Percentiles rank a stretch among this genome's conserved stretches.
Evolutionary conservation across 192 early-diverging fungal species (phyloP).

Genomic region (Gryganskiella cystojenkinii): DNA sequence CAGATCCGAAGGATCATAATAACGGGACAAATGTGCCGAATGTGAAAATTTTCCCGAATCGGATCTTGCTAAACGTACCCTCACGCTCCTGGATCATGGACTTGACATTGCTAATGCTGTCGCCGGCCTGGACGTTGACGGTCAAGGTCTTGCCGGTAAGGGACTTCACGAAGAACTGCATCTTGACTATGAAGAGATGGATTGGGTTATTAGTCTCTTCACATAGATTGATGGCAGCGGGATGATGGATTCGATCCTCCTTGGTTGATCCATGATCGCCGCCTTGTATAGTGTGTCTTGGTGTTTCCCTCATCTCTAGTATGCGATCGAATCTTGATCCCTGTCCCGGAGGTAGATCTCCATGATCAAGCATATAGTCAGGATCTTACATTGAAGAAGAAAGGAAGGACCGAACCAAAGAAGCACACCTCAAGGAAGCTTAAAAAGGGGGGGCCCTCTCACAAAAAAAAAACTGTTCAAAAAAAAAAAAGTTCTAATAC

Average conservation of each 20-base stretch:
- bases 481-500: too few relatives aligned
- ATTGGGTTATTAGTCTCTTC: not conserved
- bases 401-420: slow-evolving; percentile 26
- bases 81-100: slow-evolving; percentile 65
- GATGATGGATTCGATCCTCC: too few relatives aligned
- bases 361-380: too few relatives aligned
- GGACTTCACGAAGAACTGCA: slow-evolving; percentile 75
- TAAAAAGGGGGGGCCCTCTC: too few relatives aligned
- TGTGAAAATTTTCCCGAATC: not conserved
- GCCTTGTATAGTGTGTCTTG: too few relatives aligned
- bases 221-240: too few relatives aligned
- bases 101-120: slow-evolving; percentile 66
- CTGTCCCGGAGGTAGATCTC: too few relatives aligned
- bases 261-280: too few relatives aligned
- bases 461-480: too few relatives aligned
- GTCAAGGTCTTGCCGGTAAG: slow-evolving; percentile 72
- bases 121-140: slow-evolving; percentile 60
- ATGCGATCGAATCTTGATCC: too few relatives aligned
- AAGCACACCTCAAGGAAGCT: too few relatives aligned
- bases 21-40: not conserved
- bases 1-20: not conserved
- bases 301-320: too few relatives aligned
- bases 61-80: slow-evolving; percentile 53
- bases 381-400: slow-evolving; percentile 44
- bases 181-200: slow-evolving; percentile 34